Conservation (phyloP, 1,139 yeast genomes). For the Debaryomyces psychrophilus region DNA sequence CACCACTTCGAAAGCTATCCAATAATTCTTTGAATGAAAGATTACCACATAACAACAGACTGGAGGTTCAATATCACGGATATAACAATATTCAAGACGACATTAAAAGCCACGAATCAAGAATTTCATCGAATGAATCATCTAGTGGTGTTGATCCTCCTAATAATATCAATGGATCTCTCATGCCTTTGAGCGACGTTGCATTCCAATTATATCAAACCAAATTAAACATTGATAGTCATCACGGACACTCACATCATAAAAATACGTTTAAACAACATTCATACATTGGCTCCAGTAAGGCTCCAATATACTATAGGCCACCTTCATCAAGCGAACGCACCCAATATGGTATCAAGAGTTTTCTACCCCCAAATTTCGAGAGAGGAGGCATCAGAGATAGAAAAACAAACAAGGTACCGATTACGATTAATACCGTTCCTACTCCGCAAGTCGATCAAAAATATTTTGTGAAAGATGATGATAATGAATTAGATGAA, state of each 20-base stretch:
- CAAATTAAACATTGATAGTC: conserved; percentile 18
- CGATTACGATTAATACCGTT: conserved; percentile 14
- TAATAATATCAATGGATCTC: conserved; percentile 10
- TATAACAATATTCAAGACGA: conserved; percentile 3
- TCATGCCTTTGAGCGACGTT: conserved; percentile 22
- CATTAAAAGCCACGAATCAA: neutral
- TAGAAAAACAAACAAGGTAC: conserved; percentile 17
- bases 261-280: conserved; percentile 6
- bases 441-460: neutral
- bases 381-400: conserved; percentile 1
- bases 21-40: conserved; percentile 10
- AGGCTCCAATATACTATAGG: conserved; percentile 36
- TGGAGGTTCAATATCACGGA: neutral
- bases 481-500: conserved; percentile 15
- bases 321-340: conserved; percentile 38
- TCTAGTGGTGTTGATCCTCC: neutral
- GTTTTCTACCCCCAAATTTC: conserved; percentile 34
- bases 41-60: neutral
- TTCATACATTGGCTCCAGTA: conserved; percentile 7
- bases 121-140: neutral
- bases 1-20: conserved; percentile 13
- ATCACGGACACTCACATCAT: conserved; percentile 13
- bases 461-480: conserved; percentile 2
- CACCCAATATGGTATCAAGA: conserved; percentile 33
- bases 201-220: conserved; percentile 25